phyloP scores from a whole-genome alignment of 129 eudicot genomes.

The Sambucus nigra region DNA sequence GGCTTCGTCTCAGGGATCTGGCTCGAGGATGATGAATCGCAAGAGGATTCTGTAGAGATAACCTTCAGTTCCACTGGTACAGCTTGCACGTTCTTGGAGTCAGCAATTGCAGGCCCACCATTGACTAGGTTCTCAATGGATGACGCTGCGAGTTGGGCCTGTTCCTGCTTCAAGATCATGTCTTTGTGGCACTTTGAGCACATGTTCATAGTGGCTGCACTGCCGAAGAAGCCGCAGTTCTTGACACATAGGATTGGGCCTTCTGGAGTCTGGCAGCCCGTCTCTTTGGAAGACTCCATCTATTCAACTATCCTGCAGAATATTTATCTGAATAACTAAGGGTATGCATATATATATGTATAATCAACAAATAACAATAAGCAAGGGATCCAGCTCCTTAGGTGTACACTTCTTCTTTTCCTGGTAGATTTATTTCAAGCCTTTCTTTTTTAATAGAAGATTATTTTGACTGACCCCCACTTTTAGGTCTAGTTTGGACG shows the following conservation, averaged over 20 bases:
- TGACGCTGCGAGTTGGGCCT: slow-evolving; percentile 66
- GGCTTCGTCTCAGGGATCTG: slow-evolving; percentile 25
- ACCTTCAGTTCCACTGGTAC: slow-evolving; percentile 27
- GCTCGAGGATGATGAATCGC: slow-evolving; percentile 30
- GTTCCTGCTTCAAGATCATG: slow-evolving; percentile 53
- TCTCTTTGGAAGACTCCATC: slow-evolving; percentile 57
- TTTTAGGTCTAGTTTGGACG: too few species aligned
- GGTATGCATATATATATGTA: too few species aligned
- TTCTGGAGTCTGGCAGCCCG: slow-evolving; percentile 69
- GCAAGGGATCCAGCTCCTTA: too few species aligned
- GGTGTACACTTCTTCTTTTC: too few species aligned
- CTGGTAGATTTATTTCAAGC: too few species aligned
- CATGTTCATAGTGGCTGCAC: slow-evolving; percentile 72
- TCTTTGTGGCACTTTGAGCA: slow-evolving; percentile 81
- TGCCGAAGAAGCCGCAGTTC: slow-evolving; percentile 76
- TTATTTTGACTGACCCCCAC: too few species aligned
- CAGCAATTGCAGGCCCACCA: slow-evolving; percentile 26
- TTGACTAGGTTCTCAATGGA: slow-evolving; percentile 46
- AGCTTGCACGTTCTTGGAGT: slow-evolving; percentile 17
- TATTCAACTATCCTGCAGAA: slow-evolving; percentile 27
- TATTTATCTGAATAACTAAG: too few species aligned
- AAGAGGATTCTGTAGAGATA: slow-evolving; percentile 18
- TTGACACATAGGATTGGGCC: slow-evolving; percentile 53
- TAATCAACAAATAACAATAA: too few species aligned
- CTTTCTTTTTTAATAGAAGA: too few species aligned